Evolutionary conservation across 1,284 basidiomycete genomes (phyloP), one percentile per base, ranked within the genome.

Genomic region (Boletus semigastroideus): DNA sequence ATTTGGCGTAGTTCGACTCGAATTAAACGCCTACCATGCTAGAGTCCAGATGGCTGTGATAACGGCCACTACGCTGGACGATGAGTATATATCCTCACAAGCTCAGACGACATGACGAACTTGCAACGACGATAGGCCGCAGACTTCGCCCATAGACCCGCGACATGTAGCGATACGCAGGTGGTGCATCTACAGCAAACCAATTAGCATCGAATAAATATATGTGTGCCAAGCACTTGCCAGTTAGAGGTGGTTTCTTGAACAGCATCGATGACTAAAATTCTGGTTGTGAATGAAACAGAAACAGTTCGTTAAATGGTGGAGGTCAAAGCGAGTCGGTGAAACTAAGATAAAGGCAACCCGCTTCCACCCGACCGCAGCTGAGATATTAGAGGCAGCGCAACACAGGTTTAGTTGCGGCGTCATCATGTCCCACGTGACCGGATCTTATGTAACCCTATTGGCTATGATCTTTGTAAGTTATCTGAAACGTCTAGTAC

Each of bases 11-110:
- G 16, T 17, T 8, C 19, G 36, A 22, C 20, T 12, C 6, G 28
- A 3, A 11, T 34, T 7, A 39, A 11, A 37, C 20, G 74, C 83
- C 62, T 60, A 88, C 87, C 79, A 78, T 57, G 82, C 72, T 16
- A 89, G 68, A 38, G 78, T 64, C 82, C 84, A 89, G 27, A 87
- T 56, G 16, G 75, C 79, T 30, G 71, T 73, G 17, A 85, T 41
- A 45, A 78, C 61, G 12, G 74, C 71, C 48, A 75, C 83, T 84
- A 13, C 6, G 20, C 4, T 38, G 6, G 10, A 34, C 17, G 13
- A 20, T 59, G 36, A 53, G 49, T 20, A 45, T 7, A 25, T 17
- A 17, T 34, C 10, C 16, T 31, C 42, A 25, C 22, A 33, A 14
- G 37, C 13, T 5, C 5, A 41, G 19, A 46, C 4, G 12, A 70